Evolutionary conservation across 2,329 filamentous ascomycete genomes (phyloP).

Genomic region (Dothideomycetes sp.): DNA sequence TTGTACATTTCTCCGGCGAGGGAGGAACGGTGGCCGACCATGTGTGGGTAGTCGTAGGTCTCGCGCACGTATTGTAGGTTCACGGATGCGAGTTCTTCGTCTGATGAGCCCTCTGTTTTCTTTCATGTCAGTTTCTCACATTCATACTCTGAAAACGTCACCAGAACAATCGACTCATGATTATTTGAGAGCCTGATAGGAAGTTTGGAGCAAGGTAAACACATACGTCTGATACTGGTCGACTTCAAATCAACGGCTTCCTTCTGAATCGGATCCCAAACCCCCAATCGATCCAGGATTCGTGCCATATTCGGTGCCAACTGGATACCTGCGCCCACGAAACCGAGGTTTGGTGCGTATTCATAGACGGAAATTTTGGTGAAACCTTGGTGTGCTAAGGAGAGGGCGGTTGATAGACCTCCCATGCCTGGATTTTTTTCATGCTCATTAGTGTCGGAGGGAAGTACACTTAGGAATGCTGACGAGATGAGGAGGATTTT

Average conservation of each 20-base stretch:
- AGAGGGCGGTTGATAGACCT: slow-evolving; percentile 61
- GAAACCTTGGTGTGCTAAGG: slow-evolving; percentile 69
- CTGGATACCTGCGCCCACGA: slow-evolving; percentile 79
- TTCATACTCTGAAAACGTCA: too few relatives aligned
- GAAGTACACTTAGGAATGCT: too few relatives aligned
- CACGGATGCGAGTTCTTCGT: slow-evolving; percentile 62
- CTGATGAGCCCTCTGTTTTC: slow-evolving; percentile 55
- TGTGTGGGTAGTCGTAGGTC: slow-evolving; percentile 67
- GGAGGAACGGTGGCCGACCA: slow-evolving; percentile 67
- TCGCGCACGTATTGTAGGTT: slow-evolving; percentile 57
- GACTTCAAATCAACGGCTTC: slow-evolving; percentile 63
- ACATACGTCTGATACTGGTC: slow-evolving; percentile 60
- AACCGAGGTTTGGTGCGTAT: slow-evolving; percentile 61
- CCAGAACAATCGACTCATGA: too few relatives aligned
- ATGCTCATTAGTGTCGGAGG: background rate
- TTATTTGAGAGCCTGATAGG: background rate
- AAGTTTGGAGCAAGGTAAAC: background rate
- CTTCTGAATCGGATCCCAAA: slow-evolving; percentile 60
- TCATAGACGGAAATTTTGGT: slow-evolving; percentile 66
- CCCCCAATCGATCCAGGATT: slow-evolving; percentile 62
- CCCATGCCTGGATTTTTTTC: slow-evolving; percentile 56
- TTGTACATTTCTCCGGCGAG: slow-evolving; percentile 61
- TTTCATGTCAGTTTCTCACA: background rate
- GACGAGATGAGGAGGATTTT: too few relatives aligned
- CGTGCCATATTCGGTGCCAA: slow-evolving; percentile 74